These are phyloP conservation scores for Diutina sp. DNA, from an alignment of 1,139 yeast species.

Conservation along the genomic window DNA sequence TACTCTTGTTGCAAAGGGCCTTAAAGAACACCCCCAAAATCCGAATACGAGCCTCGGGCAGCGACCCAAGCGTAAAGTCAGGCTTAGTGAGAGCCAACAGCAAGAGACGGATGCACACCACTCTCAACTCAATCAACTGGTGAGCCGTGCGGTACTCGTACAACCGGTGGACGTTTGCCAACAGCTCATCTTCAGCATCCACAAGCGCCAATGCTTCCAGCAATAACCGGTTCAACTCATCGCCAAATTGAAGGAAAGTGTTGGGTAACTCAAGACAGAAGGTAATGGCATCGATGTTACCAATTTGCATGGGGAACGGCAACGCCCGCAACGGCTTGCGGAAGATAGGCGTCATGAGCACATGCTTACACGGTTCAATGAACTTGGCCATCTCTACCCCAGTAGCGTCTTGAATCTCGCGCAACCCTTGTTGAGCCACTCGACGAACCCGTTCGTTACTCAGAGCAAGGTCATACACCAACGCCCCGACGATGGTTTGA, in stretches of 20 bases:
- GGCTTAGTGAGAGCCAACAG: constrained; percentile 78
- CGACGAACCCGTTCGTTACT: constrained; percentile 74
- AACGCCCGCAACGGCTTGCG: constrained; percentile 93
- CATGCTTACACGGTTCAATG: constrained; percentile 71
- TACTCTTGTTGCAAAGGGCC: constrained; percentile 75
- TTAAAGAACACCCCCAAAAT: constrained; percentile 92
- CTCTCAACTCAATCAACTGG: constrained; percentile 74
- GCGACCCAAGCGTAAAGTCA: constrained; percentile 63
- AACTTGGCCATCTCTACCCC: constrained; percentile 58
- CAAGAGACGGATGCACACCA: constrained; percentile 75
- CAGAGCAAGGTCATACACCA: constrained; percentile 87
- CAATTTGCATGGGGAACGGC: constrained; percentile 98
- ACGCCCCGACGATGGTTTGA: constrained; percentile 71
- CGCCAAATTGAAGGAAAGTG: constrained; percentile 76
- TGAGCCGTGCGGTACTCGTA: constrained; percentile 82
- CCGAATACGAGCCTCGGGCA: constrained; percentile 72
- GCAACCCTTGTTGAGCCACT: constrained; percentile 65
- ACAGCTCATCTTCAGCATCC: constrained; percentile 94
- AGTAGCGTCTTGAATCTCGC: constrained; percentile 57
- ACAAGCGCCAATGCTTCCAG: constrained; percentile 89
- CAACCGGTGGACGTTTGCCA: constrained; percentile 76
- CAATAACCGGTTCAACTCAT: constrained; percentile 71
- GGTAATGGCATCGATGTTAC: constrained; percentile 91
- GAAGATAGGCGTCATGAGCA: constrained; percentile 83
- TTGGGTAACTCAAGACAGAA: constrained; percentile 75